Base-by-base conservation (phyloP, 768 basidiomycete species). In the Sutorius australiensis region DNA sequence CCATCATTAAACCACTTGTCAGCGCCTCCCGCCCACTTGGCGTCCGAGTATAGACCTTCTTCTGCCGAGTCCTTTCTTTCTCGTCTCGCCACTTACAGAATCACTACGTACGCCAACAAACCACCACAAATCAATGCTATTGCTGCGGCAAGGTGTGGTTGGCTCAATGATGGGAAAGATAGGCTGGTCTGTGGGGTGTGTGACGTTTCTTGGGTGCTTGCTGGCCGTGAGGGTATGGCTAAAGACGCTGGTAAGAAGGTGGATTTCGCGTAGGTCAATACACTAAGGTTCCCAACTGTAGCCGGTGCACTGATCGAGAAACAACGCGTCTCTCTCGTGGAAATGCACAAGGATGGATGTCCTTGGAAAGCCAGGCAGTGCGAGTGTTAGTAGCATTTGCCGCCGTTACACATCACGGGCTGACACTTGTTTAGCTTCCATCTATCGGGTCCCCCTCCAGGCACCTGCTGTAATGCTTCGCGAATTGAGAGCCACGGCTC, bases 281-380 rank as follows among this genome's bases (percentile, higher is more conserved):
- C 39, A 53, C 66, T 68, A 19, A 68, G 16, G 24, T 43, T 24
- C 30, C 49, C 50, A 46, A 19, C 11, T 61, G 13, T 60, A 89
- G 90, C 85, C 37, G 83, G 81, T 63, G 67, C 81, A 13, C 72
- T 92, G 55, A 72, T 90, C 34, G 88, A 89, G 66, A 91, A 86
- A 60, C 91, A 92, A 65, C 79, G 79, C 13, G 55, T 62, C 4
- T 80, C 80, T 39, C 71, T 93, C 5, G 80, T 91, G 1, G 79
- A 80, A 5, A 77, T 78, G 62, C 91, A 93, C 65, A 91, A 91
- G 67, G 77, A 82, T 41, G 87, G 87, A 0, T 93, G 91, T 63
- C 90, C 91, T 3, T 93, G 91, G 91, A 88, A 81, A 66, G 74
- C 77, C 46, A 79, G 81, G 51, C 91, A 92, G 65, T 92, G 90